Evolutionary conservation across 2,329 filamentous ascomycete species (phyloP).

Genomic region (Xylariaceae sp.): DNA sequence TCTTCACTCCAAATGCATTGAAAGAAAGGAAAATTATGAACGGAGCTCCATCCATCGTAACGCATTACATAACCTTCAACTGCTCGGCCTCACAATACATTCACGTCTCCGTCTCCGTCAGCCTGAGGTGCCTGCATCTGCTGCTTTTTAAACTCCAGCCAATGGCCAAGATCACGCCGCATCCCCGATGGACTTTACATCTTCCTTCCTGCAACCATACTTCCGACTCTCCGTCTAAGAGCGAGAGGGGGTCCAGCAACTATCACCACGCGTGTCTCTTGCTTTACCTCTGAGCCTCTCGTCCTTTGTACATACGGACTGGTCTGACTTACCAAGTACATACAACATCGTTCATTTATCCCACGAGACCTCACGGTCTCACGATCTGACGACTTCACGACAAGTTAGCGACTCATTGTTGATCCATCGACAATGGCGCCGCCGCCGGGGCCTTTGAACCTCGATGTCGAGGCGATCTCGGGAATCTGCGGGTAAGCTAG

Average conservation of each 20-base stretch:
- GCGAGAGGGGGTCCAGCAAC: background rate
- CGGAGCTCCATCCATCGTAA: too few relatives aligned
- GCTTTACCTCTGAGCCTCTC: background rate
- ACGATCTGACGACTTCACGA: too few relatives aligned
- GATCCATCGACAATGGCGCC: constrained; percentile 42
- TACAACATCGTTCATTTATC: too few relatives aligned
- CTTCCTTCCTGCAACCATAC: background rate
- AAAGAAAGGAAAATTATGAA: background rate
- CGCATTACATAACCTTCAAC: background rate
- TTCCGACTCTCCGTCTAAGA: background rate
- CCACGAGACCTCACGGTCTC: background rate
- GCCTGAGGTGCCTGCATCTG: background rate
- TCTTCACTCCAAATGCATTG: background rate
- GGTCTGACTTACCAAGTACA: background rate
- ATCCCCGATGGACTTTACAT: background rate
- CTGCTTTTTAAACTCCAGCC: background rate
- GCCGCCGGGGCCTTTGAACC: constrained; percentile 53
- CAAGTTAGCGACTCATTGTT: background rate
- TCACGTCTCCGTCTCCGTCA: background rate
- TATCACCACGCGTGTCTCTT: background rate
- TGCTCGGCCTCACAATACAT: background rate
- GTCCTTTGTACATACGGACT: too few relatives aligned
- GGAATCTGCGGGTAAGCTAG: constrained; percentile 76
- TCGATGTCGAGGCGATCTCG: constrained; percentile 86
- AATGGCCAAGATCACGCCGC: background rate